Base-by-base conservation (phyloP, 805 yeast species). In the Candida maesae region DNA sequence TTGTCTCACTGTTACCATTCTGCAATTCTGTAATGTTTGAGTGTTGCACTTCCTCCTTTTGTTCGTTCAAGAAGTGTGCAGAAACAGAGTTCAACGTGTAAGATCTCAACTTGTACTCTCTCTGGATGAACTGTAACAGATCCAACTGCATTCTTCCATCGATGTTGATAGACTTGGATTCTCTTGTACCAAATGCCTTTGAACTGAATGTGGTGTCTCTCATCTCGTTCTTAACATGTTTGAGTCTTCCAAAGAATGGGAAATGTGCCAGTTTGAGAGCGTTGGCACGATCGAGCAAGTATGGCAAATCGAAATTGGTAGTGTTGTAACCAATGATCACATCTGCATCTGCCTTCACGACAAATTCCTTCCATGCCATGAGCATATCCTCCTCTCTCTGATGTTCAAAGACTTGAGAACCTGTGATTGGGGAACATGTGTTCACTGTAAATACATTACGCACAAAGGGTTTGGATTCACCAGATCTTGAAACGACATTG, bases 81-180 rank as follows among this genome's bases (percentile, higher is more conserved):
- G 96, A 86, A 0, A 93, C 99, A 0, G 97, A 85, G 63, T 93
- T 93, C 62, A 93, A 71, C 0, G 99, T 90, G 64, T 93, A 93
- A 3, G 96, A 85, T 63, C 99, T 78, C 53, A 93, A 71, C 61
- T 93, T 95, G 65, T 88, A 89, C 60, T 93, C 99, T 60, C 99
- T 79, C 61, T 90, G 96, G 47, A 88, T 78, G 58, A 89, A 90
- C 54, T 91, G 98, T 29, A 93, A 73, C 59, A 93, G 68, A 69
- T 93, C 99, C 51, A 93, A 68, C 60, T 93, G 99, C 76, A 93
- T 76, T 59, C 99, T 78, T 26, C 99, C 99, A 57, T 93, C 98
- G 31, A 88, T 90, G 56, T 91, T 91, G 28, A 87, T 84, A 9
- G 78, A 84, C 59, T 91, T 91, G 34, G 91, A 86, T 52, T 91